Percentiles rank a stretch among this genome's conserved stretches.
These are phyloP conservation scores for Podospora anserina DNA, from an alignment of 495 filamentous ascomycete species.

Conservation along the genomic window DNA sequence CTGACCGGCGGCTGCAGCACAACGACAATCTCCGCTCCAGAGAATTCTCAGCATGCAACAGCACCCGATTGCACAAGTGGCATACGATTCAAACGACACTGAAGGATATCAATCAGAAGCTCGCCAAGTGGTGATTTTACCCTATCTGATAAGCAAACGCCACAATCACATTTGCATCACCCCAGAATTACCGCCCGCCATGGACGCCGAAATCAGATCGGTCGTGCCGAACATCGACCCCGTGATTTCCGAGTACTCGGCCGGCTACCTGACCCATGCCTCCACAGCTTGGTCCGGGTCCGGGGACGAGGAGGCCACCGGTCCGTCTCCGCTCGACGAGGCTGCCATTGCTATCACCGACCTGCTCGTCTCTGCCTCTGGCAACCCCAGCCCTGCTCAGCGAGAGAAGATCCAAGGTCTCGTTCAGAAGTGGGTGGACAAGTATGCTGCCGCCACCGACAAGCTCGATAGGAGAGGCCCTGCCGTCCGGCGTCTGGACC, in stretches of 20 bases:
- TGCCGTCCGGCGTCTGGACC: constrained; percentile 81
- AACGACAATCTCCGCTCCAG: constrained; percentile 9
- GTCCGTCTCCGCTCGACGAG: constrained; percentile 72
- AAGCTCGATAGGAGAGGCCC: constrained; percentile 56
- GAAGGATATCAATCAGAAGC: not conserved
- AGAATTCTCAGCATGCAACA: not conserved
- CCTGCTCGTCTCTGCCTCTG: constrained; percentile 85
- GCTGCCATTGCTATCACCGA: constrained; percentile 80
- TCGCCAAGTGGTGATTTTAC: constrained; percentile 19
- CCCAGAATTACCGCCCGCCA: constrained; percentile 36
- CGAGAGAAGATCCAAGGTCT: constrained; percentile 74
- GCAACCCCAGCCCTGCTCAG: constrained; percentile 63
- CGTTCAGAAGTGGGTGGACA: constrained; percentile 86
- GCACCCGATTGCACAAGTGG: not conserved
- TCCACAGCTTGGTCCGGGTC: constrained; percentile 75
- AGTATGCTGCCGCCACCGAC: constrained; percentile 70
- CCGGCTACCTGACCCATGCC: constrained; percentile 91
- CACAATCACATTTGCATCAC: not conserved
- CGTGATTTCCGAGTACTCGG: constrained; percentile 87
- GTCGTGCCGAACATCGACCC: constrained; percentile 87
- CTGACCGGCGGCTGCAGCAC: not conserved
- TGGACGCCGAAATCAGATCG: constrained; percentile 89
- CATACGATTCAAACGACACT: not conserved
- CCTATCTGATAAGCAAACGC: not conserved
- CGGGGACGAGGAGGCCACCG: constrained; percentile 66